Conservation (phyloP, 2,329 filamentous ascomycete species). For the Ophiocordyceps camponoti-saundersi region DNA sequence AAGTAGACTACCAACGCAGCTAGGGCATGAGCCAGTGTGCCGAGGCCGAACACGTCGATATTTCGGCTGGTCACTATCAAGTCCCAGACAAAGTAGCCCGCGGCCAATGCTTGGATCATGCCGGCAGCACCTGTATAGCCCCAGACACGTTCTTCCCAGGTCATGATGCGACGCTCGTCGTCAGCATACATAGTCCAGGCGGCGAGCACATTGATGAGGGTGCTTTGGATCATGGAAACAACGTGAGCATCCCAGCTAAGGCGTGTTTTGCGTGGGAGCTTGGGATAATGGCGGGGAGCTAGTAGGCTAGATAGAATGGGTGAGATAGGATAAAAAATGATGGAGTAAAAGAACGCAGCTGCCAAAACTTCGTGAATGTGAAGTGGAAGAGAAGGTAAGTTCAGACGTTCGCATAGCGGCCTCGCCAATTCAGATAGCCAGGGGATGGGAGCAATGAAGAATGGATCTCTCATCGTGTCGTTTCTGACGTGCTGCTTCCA, state of each 20-base stretch:
- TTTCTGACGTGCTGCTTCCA: background rate
- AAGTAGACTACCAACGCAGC: slow-evolving; percentile 58
- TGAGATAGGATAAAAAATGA: slow-evolving; percentile 49
- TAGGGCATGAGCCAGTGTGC: slow-evolving; percentile 61
- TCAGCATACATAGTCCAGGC: slow-evolving; percentile 57
- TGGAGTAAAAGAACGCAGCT: slow-evolving; percentile 50
- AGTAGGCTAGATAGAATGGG: slow-evolving; percentile 46
- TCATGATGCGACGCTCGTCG: slow-evolving; percentile 48
- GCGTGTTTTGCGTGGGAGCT: slow-evolving; percentile 42
- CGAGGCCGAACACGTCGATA: slow-evolving; percentile 56
- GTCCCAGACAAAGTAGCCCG: slow-evolving; percentile 78
- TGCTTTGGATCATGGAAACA: slow-evolving; percentile 65
- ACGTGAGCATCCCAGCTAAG: slow-evolving; percentile 79
- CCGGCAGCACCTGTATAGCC: slow-evolving; percentile 59
- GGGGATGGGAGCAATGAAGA: slow-evolving; percentile 45
- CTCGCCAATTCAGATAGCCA: slow-evolving; percentile 37
- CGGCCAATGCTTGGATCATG: slow-evolving; percentile 59
- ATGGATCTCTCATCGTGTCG: slow-evolving; percentile 52
- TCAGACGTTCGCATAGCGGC: slow-evolving; percentile 45
- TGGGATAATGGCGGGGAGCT: slow-evolving; percentile 46
- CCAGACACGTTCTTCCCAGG: slow-evolving; percentile 53
- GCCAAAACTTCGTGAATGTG: slow-evolving; percentile 64
- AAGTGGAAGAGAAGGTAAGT: slow-evolving; percentile 49
- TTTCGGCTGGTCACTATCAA: slow-evolving; percentile 51
- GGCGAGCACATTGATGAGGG: slow-evolving; percentile 54